Percentiles rank a stretch among this genome's conserved stretches.
Evolutionary conservation across 805 yeast genomes (phyloP).

Genomic region (Ogataea chonburiensis): DNA sequence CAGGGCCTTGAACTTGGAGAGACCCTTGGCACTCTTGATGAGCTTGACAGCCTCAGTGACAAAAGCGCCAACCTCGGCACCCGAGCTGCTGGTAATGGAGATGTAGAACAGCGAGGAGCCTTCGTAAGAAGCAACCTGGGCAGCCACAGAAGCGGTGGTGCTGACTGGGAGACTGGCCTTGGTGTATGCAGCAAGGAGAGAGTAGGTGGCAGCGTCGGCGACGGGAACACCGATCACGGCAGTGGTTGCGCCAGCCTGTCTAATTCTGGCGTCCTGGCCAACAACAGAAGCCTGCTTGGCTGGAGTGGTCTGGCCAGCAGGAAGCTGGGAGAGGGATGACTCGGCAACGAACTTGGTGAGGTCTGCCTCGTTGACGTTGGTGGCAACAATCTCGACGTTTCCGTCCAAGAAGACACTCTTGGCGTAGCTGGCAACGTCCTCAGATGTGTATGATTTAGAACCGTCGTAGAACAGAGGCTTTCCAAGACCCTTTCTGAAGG

Average conservation of each 20-base stretch:
- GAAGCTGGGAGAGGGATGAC: constrained; percentile 61
- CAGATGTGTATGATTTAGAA: constrained; percentile 51
- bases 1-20: constrained; percentile 58
- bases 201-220: constrained; percentile 62
- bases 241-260: constrained; percentile 61
- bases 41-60: constrained; percentile 57
- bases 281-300: constrained; percentile 41
- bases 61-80: constrained; percentile 57
- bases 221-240: constrained; percentile 85
- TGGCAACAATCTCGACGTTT: constrained; percentile 68
- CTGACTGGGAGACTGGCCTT: constrained; percentile 45
- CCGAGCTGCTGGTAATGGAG: constrained; percentile 56
- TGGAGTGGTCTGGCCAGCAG: constrained; percentile 55
- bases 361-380: constrained; percentile 73
- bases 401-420: constrained; percentile 63
- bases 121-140: constrained; percentile 62
- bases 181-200: constrained; percentile 68
- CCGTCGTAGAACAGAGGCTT: constrained; percentile 77
- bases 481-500: constrained; percentile 88
- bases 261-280: constrained; percentile 70
- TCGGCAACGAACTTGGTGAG: constrained; percentile 65
- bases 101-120: constrained; percentile 82
- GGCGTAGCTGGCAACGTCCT: constrained; percentile 68
- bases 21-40: constrained; percentile 52
- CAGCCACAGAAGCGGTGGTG: constrained; percentile 52